These are phyloP conservation scores for Nemania diffusa DNA, from an alignment of 2,329 filamentous ascomycete species.

Conservation along the genomic window DNA sequence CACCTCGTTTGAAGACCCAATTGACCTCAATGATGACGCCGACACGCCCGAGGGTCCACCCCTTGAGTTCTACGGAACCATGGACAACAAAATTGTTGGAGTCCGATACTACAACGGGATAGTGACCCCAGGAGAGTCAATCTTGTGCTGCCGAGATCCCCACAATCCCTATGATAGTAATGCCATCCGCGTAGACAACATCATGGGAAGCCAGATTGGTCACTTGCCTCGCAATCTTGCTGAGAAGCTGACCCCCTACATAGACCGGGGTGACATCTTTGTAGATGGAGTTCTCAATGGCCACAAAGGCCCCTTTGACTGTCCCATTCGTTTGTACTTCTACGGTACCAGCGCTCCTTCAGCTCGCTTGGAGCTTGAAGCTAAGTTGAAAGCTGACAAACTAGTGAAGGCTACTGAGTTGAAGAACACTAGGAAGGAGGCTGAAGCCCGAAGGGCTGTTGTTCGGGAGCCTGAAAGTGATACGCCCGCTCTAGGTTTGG, in stretches of 20 bases:
- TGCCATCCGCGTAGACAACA: slow-evolving; percentile 82
- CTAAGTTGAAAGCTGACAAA: slow-evolving; percentile 70
- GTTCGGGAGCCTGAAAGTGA: slow-evolving; percentile 50
- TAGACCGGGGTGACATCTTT: slow-evolving; percentile 70
- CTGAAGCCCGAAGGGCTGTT: slow-evolving; percentile 63
- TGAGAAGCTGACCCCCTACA: slow-evolving; percentile 76
- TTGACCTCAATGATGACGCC: slow-evolving; percentile 53
- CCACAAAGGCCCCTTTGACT: slow-evolving; percentile 73
- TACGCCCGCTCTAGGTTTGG: slow-evolving; percentile 52
- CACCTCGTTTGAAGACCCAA: slow-evolving; percentile 40
- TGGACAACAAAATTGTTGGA: slow-evolving; percentile 68
- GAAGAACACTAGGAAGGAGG: slow-evolving; percentile 64
- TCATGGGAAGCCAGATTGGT: slow-evolving; percentile 78
- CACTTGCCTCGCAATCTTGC: slow-evolving; percentile 77
- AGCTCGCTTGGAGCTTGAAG: slow-evolving; percentile 65
- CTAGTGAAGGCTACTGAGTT: slow-evolving; percentile 69
- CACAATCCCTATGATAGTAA: slow-evolving; percentile 75
- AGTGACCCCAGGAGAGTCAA: slow-evolving; percentile 67
- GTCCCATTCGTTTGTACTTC: slow-evolving; percentile 74
- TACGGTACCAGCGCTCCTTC: slow-evolving; percentile 72
- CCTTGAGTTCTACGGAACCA: slow-evolving; percentile 60
- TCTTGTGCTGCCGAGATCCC: slow-evolving; percentile 69
- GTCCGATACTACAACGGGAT: slow-evolving; percentile 63
- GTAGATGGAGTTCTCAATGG: slow-evolving; percentile 78
- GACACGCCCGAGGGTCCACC: slow-evolving; percentile 54